These are phyloP conservation scores for Xylaria sp. DNA, from an alignment of 2,329 filamentous ascomycete genomes.

Conservation along the genomic window DNA sequence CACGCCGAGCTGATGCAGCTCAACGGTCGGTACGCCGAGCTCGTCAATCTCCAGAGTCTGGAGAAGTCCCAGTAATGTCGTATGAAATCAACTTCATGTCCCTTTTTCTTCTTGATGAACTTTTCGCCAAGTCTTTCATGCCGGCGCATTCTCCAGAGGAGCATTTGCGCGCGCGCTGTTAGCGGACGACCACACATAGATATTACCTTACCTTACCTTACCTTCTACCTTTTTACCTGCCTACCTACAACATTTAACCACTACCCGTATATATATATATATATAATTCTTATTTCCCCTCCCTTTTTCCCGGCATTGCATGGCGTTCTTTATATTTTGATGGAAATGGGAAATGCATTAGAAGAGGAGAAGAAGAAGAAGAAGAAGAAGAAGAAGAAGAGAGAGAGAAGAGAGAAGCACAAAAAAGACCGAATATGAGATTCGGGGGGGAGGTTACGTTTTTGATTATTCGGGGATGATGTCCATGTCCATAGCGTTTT, in stretches of 20 bases:
- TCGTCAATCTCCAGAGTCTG: slow-evolving; percentile 75
- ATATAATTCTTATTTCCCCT: not conserved
- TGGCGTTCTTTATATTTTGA: slow-evolving; percentile 7
- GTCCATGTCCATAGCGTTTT: not conserved
- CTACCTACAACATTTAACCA: not conserved
- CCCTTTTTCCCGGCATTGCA: slow-evolving; percentile 14
- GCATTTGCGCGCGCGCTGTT: too few species aligned
- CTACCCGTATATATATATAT: slow-evolving; percentile 4
- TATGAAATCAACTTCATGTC: not conserved
- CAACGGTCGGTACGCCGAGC: slow-evolving; percentile 68
- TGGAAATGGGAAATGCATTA: not conserved
- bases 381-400: too few species aligned
- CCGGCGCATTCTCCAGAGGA: too few species aligned
- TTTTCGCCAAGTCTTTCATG: not conserved
- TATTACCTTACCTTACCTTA: too few species aligned
- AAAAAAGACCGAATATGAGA: too few species aligned
- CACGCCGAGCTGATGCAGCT: slow-evolving; percentile 67
- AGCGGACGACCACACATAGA: too few species aligned
- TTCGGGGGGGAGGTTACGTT: not conserved
- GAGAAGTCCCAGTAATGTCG: slow-evolving; percentile 45
- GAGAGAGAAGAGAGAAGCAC: not conserved
- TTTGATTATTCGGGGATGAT: not conserved
- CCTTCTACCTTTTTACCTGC: not conserved
- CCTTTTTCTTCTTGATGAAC: not conserved
- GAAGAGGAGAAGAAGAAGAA: not conserved